Conservation (phyloP, 805 yeast genomes). For the Myxozyma sirexii region DNA sequence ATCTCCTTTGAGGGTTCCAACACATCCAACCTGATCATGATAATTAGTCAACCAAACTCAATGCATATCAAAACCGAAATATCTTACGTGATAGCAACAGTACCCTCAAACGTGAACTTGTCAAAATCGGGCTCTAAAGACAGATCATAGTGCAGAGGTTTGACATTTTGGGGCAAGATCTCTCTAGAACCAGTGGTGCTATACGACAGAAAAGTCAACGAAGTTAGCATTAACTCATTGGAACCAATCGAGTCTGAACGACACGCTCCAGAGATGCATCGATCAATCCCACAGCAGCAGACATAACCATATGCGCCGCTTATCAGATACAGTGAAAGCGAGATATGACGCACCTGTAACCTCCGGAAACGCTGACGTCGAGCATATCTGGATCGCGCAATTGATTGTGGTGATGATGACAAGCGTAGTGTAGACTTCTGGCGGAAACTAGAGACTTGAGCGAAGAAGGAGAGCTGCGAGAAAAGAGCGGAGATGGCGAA, state of each 20-base stretch:
- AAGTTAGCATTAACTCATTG: neutral
- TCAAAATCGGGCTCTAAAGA: constrained; percentile 62
- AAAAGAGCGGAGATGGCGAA: neutral
- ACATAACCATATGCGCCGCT: too few relatives aligned
- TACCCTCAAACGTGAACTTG: constrained; percentile 52
- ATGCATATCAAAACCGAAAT: neutral
- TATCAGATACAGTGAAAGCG: neutral
- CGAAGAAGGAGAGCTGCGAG: neutral
- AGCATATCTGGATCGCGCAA: constrained; percentile 29
- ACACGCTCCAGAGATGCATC: too few relatives aligned
- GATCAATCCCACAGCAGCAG: too few relatives aligned
- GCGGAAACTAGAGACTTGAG: neutral
- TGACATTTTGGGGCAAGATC: constrained; percentile 64
- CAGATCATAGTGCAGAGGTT: constrained; percentile 74
- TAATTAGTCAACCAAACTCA: neutral
- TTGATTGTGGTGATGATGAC: constrained; percentile 22
- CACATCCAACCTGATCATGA: constrained; percentile 45
- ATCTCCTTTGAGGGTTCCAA: constrained; percentile 49
- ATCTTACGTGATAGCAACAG: constrained; percentile 48
- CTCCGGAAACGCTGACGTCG: constrained; percentile 28
- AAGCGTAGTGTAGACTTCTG: constrained; percentile 18
- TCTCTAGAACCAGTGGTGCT: constrained; percentile 40
- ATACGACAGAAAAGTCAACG: neutral
- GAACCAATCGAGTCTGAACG: neutral
- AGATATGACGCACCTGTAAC: constrained; percentile 15